Evolutionary conservation across 1,284 basidiomycete species (phyloP), one percentile per base, ranked within the genome.

Genomic region (Irpex sp.): DNA sequence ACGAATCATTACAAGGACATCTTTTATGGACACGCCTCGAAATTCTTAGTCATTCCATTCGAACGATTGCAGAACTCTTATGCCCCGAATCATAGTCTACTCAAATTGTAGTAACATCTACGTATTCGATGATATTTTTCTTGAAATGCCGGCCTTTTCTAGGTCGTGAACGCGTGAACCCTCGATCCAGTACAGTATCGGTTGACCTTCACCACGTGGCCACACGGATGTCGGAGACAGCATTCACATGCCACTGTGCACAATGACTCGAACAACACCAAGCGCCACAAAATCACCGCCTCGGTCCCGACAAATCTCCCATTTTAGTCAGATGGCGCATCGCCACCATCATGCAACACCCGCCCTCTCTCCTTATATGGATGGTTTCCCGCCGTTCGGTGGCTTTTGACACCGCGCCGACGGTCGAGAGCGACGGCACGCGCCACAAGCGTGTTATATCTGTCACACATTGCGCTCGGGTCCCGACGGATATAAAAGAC

Each of bases 321-420:
- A 43, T 11, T 8, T 43, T 4, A 15, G 39, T 43, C 8, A 5
- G 13, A 17, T 26, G 53, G 53, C 21, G 39, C 11, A 31, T 35
- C 17, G 17, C 63, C 62, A 55, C 60, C 51, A 50, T 5, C 7
- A 55, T 61, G 55, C 37, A 61, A 59, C 57, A 59, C 36, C 19
- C 35, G 60, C 49, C 46, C 33, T 21, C 19, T 21, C 2, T 36
- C 26, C 33, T 9, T 33, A 58, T 36, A 58, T 57, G 56, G 56
- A 9, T 35, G 37, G 39, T 58, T 26, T 50, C 50, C 60, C 60
- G 60, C 37, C 37, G 4, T 17, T 8, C 31, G 51, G 50, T 33
- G 17, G 37, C 35, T 37, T 17, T 26, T 36, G 21, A 15, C 15
- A 19, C 9, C 39, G 43, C 15, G 58, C 47, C 53, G 21, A 54